Evolutionary conservation across 202 grass and related monocot species (phyloP).

Genomic region (Eragrostis tef): DNA sequence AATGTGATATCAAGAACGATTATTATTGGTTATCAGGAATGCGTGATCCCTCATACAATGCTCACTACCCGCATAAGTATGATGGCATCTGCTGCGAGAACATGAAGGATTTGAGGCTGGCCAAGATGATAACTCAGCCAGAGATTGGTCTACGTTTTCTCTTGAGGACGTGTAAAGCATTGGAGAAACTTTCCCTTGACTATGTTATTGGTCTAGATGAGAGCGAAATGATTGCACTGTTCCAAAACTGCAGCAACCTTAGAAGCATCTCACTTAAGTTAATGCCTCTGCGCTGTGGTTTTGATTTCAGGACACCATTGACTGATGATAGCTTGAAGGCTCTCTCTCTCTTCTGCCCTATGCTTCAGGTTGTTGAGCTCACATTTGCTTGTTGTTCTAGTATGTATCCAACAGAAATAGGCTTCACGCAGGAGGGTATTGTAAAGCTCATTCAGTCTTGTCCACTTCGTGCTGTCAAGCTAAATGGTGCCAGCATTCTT

Average conservation of each 20-base stretch:
- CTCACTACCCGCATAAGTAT: too few species aligned
- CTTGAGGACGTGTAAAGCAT: too few species aligned
- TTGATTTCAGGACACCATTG: conserved; percentile 27
- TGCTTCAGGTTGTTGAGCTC: conserved; percentile 72
- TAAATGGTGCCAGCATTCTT: conserved; percentile 58
- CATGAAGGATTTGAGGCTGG: too few species aligned
- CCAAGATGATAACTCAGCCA: too few species aligned
- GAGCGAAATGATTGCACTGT: conserved; percentile 55
- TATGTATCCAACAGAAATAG: conserved; percentile 22
- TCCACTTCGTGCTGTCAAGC: conserved; percentile 51
- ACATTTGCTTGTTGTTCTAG: conserved; percentile 36
- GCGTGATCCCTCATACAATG: too few species aligned
- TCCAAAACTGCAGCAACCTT: conserved; percentile 59
- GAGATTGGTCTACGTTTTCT: too few species aligned
- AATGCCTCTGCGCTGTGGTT: conserved; percentile 17
- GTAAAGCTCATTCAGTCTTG: conserved; percentile 53
- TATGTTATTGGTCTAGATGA: too few species aligned
- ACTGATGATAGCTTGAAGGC: conserved; percentile 60
- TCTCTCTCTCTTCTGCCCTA: conserved; percentile 49
- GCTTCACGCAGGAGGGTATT: conserved; percentile 57
- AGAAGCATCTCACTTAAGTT: conserved; percentile 57
- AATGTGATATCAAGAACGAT: conserved; percentile 60
- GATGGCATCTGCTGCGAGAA: too few species aligned
- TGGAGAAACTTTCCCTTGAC: too few species aligned
- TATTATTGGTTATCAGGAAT: conserved; percentile 38